Evolutionary conservation across 495 filamentous ascomycete genomes (phyloP), one percentile per base, ranked within the genome.

Genomic region (Antarctomyces pellizariae): DNA sequence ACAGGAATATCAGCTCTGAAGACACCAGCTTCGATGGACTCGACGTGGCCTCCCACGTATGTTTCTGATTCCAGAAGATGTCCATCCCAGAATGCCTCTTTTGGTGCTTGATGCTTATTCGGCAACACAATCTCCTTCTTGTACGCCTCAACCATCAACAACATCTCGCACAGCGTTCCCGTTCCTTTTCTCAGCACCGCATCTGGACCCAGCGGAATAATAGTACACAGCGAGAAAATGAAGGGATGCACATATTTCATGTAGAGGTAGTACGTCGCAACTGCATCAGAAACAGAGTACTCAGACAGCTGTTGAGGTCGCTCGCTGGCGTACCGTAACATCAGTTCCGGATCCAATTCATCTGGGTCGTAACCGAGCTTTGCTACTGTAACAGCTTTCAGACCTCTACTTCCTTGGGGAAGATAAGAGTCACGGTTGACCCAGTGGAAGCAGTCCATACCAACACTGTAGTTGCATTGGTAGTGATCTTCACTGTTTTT

Each of bases 181-280:
- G 86, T 99, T 40, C 86, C 86, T 42, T 99, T 99, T 31, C 86
- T 62, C 36, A 95, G 42, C 2, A 80, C 77, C 45, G 93, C 83
- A 42, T 99, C 83, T 9, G 83, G 75, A 16, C 78, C 80, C 1
- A 99, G 57, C 0, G 86, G 86, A 46, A 99, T 61, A 50, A 99
- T 91, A 0, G 80, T 99, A 50, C 86, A 95, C 0, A 99, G 57
- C 0, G 86, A 92, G 58, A 95, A 99, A 47, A 99, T 84, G 53
- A 99, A 99, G 1, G 86, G 86, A 44, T 99, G 86, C 12, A 99
- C 79, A 49, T 99, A 99, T 75, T 99, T 99, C 86, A 95, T 99
- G 54, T 99, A 99, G 22, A 99, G 60, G 43, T 99, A 99, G 46
- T 95, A 99, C 2, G 86, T 99, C 2, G 86, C 86, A 11, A 99